Evolutionary conservation across 345 rosid genomes (phyloP).

Genomic region (Firmiana major): DNA sequence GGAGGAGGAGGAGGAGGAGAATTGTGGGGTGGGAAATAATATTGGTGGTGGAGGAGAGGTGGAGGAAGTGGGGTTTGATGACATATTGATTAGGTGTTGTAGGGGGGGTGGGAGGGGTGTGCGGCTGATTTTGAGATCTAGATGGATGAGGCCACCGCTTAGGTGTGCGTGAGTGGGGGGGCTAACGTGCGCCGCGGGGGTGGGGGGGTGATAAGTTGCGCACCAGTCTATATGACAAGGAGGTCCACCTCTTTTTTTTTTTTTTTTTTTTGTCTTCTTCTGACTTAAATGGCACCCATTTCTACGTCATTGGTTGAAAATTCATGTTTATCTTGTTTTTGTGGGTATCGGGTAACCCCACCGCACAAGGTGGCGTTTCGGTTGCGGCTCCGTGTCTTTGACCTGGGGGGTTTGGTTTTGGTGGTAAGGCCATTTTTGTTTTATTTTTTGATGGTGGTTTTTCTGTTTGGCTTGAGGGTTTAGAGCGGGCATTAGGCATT

Average conservation of each 20-base stretch:
- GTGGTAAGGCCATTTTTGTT: not conserved
- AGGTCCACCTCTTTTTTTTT: conserved; percentile 22
- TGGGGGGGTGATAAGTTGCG: conserved; percentile 24
- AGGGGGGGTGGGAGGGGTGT: conserved; percentile 30
- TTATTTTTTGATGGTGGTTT: not conserved
- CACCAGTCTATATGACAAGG: conserved; percentile 10
- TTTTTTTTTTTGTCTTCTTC: too few relatives aligned
- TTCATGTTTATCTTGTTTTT: not conserved
- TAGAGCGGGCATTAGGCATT: not conserved
- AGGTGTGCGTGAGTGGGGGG: conserved; percentile 21
- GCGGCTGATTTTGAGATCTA: conserved; percentile 59
- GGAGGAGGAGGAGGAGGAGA: conserved; percentile 14
- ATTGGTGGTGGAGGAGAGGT: conserved; percentile 31
- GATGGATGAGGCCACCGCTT: conserved; percentile 40
- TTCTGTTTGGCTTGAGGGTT: not conserved
- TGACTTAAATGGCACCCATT: conserved; percentile 1
- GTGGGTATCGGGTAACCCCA: not conserved
- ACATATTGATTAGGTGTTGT: conserved; percentile 31
- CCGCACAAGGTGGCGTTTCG: not conserved
- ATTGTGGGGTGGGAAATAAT: not conserved
- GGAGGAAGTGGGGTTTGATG: conserved; percentile 40
- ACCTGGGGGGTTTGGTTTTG: not conserved
- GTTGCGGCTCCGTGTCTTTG: not conserved
- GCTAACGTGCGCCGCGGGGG: conserved; percentile 49
- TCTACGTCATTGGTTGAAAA: not conserved